These are phyloP conservation scores for Diaporthe amygdali DNA, from an alignment of 2,329 filamentous ascomycete genomes.

Conservation along the genomic window DNA sequence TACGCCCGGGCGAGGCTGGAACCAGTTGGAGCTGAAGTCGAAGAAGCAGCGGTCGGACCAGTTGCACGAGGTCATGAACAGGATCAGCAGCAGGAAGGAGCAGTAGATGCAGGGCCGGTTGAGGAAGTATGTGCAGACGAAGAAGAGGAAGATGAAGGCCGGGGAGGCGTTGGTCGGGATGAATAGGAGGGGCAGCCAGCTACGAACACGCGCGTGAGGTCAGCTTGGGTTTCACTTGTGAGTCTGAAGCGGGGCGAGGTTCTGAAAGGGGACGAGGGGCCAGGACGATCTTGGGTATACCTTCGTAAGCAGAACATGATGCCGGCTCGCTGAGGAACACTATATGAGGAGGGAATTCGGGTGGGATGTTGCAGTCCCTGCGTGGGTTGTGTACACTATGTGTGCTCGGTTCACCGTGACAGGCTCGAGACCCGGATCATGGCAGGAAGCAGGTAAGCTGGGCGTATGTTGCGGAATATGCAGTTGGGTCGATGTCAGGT, in stretches of 20 bases:
- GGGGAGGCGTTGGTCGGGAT: constrained; percentile 87
- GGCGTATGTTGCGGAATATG: background rate
- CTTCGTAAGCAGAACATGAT: constrained; percentile 72
- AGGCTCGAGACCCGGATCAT: constrained; percentile 12
- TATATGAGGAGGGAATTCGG: background rate
- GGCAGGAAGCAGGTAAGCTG: background rate
- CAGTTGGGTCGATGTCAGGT: background rate
- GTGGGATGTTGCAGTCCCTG: background rate
- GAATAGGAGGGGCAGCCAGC: constrained; percentile 87
- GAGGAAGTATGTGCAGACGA: constrained; percentile 93
- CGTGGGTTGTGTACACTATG: background rate
- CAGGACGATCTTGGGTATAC: constrained; percentile 43
- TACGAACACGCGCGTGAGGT: constrained; percentile 39
- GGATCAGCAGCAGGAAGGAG: constrained; percentile 91
- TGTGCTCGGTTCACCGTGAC: constrained; percentile 24
- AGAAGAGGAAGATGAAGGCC: constrained; percentile 85
- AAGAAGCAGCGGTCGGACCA: constrained; percentile 93
- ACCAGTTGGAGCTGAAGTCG: constrained; percentile 92
- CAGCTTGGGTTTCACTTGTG: constrained; percentile 15
- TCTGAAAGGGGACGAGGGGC: background rate
- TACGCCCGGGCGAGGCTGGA: constrained; percentile 72
- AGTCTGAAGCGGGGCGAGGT: background rate
- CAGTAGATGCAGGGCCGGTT: constrained; percentile 98
- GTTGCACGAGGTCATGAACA: constrained; percentile 90
- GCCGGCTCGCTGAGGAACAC: constrained; percentile 12